Evolutionary conservation across 495 filamentous ascomycete genomes (phyloP).

Genomic region (Astrothelium subdiscretum): DNA sequence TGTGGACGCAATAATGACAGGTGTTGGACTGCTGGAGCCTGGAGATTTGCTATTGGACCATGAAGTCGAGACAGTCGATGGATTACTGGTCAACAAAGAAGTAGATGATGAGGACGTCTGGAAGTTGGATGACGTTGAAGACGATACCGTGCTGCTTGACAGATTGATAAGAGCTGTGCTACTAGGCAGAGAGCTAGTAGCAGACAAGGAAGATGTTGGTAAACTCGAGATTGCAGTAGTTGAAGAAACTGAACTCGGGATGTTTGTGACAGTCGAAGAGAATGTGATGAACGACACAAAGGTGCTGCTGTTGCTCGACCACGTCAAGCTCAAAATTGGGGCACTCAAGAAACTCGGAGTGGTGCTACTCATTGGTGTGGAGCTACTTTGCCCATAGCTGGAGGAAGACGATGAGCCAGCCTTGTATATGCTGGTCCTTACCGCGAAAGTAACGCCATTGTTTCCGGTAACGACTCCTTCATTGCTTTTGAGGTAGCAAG

Average conservation of each 20-base stretch:
- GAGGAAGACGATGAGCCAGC: background rate
- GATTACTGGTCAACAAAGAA: background rate
- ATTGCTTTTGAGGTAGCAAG: background rate
- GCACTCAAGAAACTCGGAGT: no score
- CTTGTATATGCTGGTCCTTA: background rate
- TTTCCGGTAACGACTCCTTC: background rate
- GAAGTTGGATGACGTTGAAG: no score
- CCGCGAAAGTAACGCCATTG: background rate
- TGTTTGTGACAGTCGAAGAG: background rate
- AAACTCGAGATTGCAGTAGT: background rate
- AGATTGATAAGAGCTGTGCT: no score
- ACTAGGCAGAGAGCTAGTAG: no score
- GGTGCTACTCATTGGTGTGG: background rate
- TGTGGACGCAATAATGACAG: no score
- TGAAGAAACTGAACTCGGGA: background rate
- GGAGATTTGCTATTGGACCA: no score
- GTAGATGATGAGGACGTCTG: background rate
- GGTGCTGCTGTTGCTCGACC: no score
- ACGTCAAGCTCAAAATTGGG: no score
- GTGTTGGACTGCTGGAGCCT: no score
- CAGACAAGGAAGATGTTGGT: background rate
- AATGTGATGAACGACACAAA: no score
- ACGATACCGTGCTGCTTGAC: no score
- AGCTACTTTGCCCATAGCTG: background rate
- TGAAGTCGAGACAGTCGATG: no score